Conservation (phyloP, 306 rosid species). For the Prinsepia uniflora region DNA sequence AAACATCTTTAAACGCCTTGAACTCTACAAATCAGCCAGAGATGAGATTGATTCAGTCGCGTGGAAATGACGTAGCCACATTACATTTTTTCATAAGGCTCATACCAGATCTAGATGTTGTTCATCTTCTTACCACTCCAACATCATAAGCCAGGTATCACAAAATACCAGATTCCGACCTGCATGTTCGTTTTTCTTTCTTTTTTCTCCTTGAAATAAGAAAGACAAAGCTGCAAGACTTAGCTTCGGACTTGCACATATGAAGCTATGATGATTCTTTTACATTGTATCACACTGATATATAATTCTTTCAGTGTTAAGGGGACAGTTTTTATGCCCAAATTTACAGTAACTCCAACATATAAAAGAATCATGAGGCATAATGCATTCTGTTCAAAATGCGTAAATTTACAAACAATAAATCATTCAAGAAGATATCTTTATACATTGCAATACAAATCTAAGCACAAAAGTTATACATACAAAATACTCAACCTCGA, state of each 20-base stretch:
- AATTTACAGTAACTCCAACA: no score
- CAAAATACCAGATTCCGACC: background rate
- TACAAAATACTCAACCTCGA: background rate
- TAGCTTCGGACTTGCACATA: background rate
- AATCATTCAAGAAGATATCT: background rate
- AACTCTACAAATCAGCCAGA: slow-evolving; percentile 92
- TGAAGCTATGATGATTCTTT: background rate
- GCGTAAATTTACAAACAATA: slow-evolving; percentile 5
- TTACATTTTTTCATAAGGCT: background rate
- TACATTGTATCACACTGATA: no score
- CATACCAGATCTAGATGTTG: background rate
- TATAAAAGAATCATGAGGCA: background rate
- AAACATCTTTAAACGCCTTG: slow-evolving; percentile 79
- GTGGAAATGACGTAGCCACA: slow-evolving; percentile 56
- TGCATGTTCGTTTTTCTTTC: slow-evolving; percentile 14
- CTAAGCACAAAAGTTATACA: background rate
- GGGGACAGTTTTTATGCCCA: no score
- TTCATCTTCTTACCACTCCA: background rate
- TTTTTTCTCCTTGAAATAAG: slow-evolving; percentile 5
- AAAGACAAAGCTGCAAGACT: background rate
- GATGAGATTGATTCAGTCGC: slow-evolving; percentile 94
- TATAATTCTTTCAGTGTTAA: no score
- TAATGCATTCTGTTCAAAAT: no score
- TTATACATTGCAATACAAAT: background rate
- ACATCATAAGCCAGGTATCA: background rate